These are phyloP conservation scores for Tetragonia tetragonoides DNA, from an alignment of 148 eudicot genomes.

Conservation along the genomic window DNA sequence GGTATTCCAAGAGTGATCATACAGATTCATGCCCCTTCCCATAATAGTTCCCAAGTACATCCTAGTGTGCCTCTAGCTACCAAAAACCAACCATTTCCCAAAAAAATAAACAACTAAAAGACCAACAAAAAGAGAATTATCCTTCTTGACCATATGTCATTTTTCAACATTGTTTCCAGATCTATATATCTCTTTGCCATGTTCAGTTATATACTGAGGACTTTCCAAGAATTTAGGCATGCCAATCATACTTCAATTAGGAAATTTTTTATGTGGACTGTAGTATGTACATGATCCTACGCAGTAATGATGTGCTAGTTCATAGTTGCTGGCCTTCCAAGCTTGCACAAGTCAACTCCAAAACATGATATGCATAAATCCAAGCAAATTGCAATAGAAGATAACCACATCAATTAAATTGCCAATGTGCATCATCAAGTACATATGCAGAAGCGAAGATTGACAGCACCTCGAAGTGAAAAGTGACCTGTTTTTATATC, in stretches of 20 bases:
- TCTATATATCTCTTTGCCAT: neutral
- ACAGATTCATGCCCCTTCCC: neutral
- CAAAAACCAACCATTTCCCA: neutral
- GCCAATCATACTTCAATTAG: neutral
- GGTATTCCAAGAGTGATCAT: neutral
- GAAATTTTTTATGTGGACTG: neutral
- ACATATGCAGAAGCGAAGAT: no score
- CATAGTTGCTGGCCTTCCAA: slow-evolving; percentile 17
- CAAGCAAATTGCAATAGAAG: slow-evolving; percentile 15
- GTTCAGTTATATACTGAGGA: neutral
- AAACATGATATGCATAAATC: slow-evolving; percentile 4
- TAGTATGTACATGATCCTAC: neutral
- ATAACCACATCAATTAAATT: no score
- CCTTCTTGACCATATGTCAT: neutral
- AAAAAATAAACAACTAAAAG: neutral
- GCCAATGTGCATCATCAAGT: neutral
- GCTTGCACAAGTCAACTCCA: slow-evolving; percentile 14
- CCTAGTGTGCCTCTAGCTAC: neutral
- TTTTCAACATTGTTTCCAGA: neutral
- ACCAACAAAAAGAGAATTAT: neutral
- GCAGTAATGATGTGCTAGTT: neutral
- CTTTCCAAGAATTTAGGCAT: neutral
- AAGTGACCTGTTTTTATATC: no score
- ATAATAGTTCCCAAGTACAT: neutral
- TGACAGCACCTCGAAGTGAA: no score